A percentile compares a stretch with the other conserved stretches of the same genome.
phyloP scores from a whole-genome alignment of 345 rosid genomes.

The Eucalyptus sp. region DNA sequence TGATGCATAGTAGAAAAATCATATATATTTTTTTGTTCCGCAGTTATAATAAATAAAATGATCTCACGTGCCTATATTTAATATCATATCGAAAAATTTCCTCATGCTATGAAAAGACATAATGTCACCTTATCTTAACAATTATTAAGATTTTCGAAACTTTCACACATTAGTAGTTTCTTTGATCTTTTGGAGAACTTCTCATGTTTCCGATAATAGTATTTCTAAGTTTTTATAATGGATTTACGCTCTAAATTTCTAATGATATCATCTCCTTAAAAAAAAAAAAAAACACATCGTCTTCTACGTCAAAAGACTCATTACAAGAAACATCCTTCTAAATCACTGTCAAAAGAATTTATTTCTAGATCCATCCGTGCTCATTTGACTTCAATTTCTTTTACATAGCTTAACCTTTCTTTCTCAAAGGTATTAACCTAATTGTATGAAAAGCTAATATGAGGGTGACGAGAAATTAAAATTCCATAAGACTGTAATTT shows the following conservation, averaged over 20 bases:
- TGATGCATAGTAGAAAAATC: neutral
- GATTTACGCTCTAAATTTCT: neutral
- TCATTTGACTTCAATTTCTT: neutral
- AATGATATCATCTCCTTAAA: neutral
- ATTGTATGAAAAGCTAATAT: neutral
- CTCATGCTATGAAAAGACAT: neutral
- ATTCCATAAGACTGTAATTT: neutral
- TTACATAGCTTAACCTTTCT: neutral
- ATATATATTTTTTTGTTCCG: neutral
- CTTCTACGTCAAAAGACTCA: neutral
- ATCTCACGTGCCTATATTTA: neutral
- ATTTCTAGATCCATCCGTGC: neutral
- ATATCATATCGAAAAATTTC: neutral
- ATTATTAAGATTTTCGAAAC: neutral
- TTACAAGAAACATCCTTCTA: neutral
- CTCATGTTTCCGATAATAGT: neutral
- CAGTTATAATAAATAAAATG: neutral
- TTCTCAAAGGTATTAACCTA: neutral
- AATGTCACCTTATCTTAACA: neutral
- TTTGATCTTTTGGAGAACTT: neutral
- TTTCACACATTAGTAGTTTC: neutral
- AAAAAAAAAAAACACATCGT: neutral
- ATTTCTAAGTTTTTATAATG: neutral
- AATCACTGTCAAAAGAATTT: neutral
- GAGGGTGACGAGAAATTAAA: neutral